Base-by-base conservation (phyloP, 345 rosid species). In the Zanthoxylum bungeanum region DNA sequence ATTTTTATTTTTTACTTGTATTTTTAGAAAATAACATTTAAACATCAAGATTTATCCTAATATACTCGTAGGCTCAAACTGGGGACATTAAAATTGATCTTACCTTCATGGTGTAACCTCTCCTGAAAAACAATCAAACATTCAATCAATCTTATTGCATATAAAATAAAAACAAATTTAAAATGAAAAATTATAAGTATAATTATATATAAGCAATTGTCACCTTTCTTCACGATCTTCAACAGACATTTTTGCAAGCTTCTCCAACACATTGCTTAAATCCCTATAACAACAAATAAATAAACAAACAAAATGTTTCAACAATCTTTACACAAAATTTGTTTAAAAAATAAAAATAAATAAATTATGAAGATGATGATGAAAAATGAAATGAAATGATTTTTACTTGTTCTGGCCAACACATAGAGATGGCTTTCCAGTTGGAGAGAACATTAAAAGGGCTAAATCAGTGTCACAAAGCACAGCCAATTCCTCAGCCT, bases 401-500 rank as follows among this genome's bases (percentile, higher is more conserved):
- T n/a, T 5, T 71, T 73, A 78, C 82, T 60, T 68, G 71, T 82
- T 55, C 0, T 73, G 70, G 17, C 66, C 73, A 70, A 80, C 78
- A 64, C 9, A 76, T 60, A 36, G 73, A 4, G 49, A 42, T 5
- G 60, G 76, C 3, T 71, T 79, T 4, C 60, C 79, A 0, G 74
- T 36, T 0, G 82, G 84, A 10, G 87, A 80, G 40, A 78, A 76
- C 71, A 76, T 24, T 4, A 77, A 0, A 28, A 83, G 61, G 2
- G 72, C 78, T 2, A 83, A 16, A 70, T 80, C 84, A n/a, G 67
- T 68, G 25, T 83, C 84, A 30, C 86, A 80, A 6, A 75, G 22
- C 9, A 61, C 53, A 0, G 78, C 25, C 52, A 80, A 66, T 40
- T 83, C 86, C 25, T 73, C 74, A 0, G 82, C 88, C 17, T 82